Conservation (phyloP, 106 monocot genomes). For the Hemerocallis citrina region DNA sequence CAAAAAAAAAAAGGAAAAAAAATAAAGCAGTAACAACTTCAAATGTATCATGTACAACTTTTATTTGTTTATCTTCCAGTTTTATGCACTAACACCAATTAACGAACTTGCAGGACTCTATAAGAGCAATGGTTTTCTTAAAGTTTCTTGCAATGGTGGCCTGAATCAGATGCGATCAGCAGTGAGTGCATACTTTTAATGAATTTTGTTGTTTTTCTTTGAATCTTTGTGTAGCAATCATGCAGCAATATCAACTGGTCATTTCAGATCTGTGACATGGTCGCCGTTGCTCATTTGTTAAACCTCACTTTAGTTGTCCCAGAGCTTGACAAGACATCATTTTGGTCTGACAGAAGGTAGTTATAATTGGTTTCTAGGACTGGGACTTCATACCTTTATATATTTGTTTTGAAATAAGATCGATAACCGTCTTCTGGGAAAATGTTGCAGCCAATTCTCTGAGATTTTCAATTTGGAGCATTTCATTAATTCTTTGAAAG, state of each 20-base stretch:
- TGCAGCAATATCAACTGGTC: slow-evolving; percentile 10
- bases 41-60: too few species aligned
- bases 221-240: too few species aligned
- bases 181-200: slow-evolving; percentile 32
- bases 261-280: slow-evolving; percentile 97
- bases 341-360: slow-evolving; percentile 96
- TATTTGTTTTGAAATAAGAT: background rate
- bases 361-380: background rate
- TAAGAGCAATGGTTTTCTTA: slow-evolving; percentile 78
- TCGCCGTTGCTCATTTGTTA: slow-evolving; percentile 66
- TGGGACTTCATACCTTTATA: background rate
- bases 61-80: too few species aligned
- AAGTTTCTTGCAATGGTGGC: slow-evolving; percentile 93
- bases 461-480: slow-evolving; percentile 90
- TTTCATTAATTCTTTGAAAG: slow-evolving; percentile 81
- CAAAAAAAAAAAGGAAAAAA: too few species aligned
- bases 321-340: slow-evolving; percentile 92
- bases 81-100: background rate
- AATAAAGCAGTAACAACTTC: too few species aligned
- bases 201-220: background rate
- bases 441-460: slow-evolving; percentile 61
- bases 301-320: slow-evolving; percentile 89
- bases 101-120: slow-evolving; percentile 56
- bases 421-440: slow-evolving; percentile 9
- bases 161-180: slow-evolving; percentile 97